Conservation (phyloP, 2,329 filamentous ascomycete genomes). For the Oidium heveae region DNA sequence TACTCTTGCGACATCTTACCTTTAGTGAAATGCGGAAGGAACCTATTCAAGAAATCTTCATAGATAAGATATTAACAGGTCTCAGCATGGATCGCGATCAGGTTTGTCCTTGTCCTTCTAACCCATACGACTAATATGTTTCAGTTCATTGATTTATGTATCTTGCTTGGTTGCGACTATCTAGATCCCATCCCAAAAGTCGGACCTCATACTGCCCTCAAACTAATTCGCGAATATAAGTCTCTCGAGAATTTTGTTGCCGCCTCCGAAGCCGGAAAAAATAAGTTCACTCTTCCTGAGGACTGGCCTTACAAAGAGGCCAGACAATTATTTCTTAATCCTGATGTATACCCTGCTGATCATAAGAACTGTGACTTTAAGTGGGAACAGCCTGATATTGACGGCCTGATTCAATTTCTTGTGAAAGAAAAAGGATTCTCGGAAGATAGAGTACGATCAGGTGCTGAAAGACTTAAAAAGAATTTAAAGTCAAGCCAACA, state of each 20-base stretch:
- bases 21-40: slow-evolving; percentile 96
- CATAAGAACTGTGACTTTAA: slow-evolving; percentile 86
- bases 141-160: slow-evolving; percentile 92
- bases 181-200: slow-evolving; percentile 90
- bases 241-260: slow-evolving; percentile 71
- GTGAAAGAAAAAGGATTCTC: slow-evolving; percentile 92
- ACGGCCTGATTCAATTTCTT: slow-evolving; percentile 70
- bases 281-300: slow-evolving; percentile 70
- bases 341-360: slow-evolving; percentile 64
- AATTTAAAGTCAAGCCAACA: slow-evolving; percentile 81
- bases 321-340: slow-evolving; percentile 71
- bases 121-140: slow-evolving; percentile 1
- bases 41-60: slow-evolving; percentile 82
- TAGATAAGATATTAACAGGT: slow-evolving; percentile 68
- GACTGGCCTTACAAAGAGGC: slow-evolving; percentile 93
- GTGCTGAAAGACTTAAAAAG: slow-evolving; percentile 58
- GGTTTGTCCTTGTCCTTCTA: slow-evolving; percentile 21
- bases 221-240: slow-evolving; percentile 80
- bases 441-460: slow-evolving; percentile 71
- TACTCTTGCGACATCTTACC: slow-evolving; percentile 75
- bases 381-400: slow-evolving; percentile 82
- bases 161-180: slow-evolving; percentile 92
- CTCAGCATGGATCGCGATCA: slow-evolving; percentile 69
- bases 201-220: slow-evolving; percentile 73
- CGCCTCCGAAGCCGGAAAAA: slow-evolving; percentile 47